phyloP scores from a whole-genome alignment of 164 flowering plant genomes.

The Platanus orientalis region DNA sequence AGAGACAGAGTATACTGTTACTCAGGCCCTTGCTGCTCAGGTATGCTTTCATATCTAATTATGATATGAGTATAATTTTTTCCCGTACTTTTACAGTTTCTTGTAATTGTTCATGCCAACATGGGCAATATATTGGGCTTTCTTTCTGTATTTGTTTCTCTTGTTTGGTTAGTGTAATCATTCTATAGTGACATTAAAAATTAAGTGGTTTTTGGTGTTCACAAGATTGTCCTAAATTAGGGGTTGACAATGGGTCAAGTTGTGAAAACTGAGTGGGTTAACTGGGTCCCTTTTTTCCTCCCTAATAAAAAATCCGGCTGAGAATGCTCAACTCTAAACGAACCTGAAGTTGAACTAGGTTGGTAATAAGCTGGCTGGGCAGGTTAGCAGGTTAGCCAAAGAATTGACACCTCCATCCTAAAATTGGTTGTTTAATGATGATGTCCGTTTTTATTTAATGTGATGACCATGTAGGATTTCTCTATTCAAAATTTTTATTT shows the following conservation, averaged over 20 bases:
- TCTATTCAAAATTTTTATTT: background rate
- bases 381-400: no score
- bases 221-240: background rate
- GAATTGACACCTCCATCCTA: background rate
- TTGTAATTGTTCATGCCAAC: background rate
- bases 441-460: background rate
- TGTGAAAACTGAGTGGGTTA: no score
- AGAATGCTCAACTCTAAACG: no score
- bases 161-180: background rate
- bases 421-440: background rate
- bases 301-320: no score
- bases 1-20: conserved; percentile 82
- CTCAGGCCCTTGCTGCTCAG: conserved; percentile 93
- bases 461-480: background rate
- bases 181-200: background rate
- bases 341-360: no score
- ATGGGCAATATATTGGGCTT: background rate
- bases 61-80: background rate
- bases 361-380: no score
- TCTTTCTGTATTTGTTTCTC: background rate
- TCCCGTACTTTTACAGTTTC: background rate
- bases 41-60: conserved; percentile 19
- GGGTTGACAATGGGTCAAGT: background rate
- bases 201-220: background rate
- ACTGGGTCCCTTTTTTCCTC: no score